These are phyloP conservation scores for Dioscorea alata DNA, from an alignment of 106 monocot genomes.

Conservation along the genomic window DNA sequence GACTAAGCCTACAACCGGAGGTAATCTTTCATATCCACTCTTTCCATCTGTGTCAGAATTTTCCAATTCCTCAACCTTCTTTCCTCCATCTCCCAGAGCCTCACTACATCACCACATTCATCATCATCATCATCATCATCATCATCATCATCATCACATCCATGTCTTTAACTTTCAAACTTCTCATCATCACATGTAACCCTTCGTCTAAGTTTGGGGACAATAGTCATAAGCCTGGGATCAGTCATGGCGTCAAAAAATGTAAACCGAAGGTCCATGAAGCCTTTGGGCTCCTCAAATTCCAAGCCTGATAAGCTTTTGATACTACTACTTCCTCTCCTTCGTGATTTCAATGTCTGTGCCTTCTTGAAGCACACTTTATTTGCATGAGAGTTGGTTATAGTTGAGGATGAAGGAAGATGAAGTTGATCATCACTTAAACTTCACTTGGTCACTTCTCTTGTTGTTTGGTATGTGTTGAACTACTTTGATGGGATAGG, in stretches of 20 bases:
- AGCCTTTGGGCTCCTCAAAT: conserved; percentile 73
- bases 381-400: neutral
- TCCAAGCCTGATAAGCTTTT: conserved; percentile 70
- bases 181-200: neutral
- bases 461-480: neutral
- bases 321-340: conserved; percentile 1
- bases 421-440: neutral
- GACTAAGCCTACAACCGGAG: conserved; percentile 41
- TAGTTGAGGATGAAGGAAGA: neutral
- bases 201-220: conserved; percentile 56
- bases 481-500: too few species aligned
- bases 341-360: neutral
- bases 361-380: neutral
- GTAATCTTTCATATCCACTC: conserved; percentile 34
- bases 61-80: conserved; percentile 36
- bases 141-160: too few species aligned
- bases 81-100: conserved; percentile 56
- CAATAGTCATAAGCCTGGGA: conserved; percentile 45
- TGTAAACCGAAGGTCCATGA: conserved; percentile 69
- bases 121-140: neutral
- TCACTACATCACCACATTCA: neutral
- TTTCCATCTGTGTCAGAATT: conserved; percentile 26
- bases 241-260: conserved; percentile 53
- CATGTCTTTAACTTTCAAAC: too few species aligned
- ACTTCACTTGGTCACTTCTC: neutral